Base-by-base conservation (phyloP, 495 filamentous ascomycete species). In the Copromyces sp. region DNA sequence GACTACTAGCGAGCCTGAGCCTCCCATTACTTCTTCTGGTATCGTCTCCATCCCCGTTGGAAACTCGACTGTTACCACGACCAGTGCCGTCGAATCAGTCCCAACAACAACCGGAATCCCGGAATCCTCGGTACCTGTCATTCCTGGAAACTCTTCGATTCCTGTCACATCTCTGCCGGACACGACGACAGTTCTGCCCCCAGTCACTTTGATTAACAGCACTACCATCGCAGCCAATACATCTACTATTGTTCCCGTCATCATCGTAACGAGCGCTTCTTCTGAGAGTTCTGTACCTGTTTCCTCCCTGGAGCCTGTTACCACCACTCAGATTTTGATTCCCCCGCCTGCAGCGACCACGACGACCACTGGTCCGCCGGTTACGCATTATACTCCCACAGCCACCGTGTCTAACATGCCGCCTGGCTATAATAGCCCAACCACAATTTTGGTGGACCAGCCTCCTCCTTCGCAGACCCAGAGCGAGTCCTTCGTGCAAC, bases 351-450 rank as follows among this genome's bases (percentile, higher is more conserved):
- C 41, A 37, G 38, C 69, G 35, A 20, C 68, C 3, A 47, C 68
- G 39, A 72, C 35, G 32, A 39, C 11, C 3, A 68, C 11, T 68
- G 71, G 45, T 16, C 69, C 35, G 65, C 72, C 42, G n/a, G 76
- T 84, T 40, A 85, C 84, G 8, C 82, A 81, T 69, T 75, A 83
- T 37, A 71, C 76, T 9, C 74, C 79, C 35, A 80, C 82, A 17
- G 81, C 73, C 16, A 84, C 82, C n/a, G 80, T 80, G 61, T 82
- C 83, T 9, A 77, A 78, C 72, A 78, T 83, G 24, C 74, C 78
- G 42, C 80, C 81, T 85, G 80, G 80, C 77, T 83, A 65, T 35
- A 65, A 65, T 65, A 65, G 6, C n/a, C 85, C 82, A 4, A 83
- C 82, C 17, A 83, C 80, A 3, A 81, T 85, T 17, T 76, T 84